Percentiles rank a stretch among this genome's conserved stretches.
Evolutionary conservation across 1,284 basidiomycete genomes (phyloP).

Genomic region (Heterobasidion parviporum): DNA sequence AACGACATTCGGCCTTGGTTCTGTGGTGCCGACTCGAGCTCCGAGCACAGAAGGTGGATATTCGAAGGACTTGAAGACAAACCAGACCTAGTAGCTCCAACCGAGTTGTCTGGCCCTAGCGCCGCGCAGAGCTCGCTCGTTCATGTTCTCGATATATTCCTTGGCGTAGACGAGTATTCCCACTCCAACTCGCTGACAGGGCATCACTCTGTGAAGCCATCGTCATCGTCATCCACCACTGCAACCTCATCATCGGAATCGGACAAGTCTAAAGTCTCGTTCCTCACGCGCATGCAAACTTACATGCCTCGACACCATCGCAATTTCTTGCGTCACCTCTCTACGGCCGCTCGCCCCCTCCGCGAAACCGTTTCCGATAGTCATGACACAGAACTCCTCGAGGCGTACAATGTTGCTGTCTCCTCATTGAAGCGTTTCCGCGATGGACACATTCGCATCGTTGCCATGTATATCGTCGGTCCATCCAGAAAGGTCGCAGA

Average conservation of each 20-base stretch:
- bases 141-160: slow-evolving; percentile 85
- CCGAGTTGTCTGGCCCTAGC: slow-evolving; percentile 77
- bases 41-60: slow-evolving; percentile 56
- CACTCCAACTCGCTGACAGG: slow-evolving; percentile 24
- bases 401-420: slow-evolving; percentile 72
- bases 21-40: slow-evolving; percentile 69
- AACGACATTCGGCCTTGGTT: slow-evolving; percentile 90
- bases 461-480: slow-evolving; percentile 76
- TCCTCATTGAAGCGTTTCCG: slow-evolving; percentile 72
- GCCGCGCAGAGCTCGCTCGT: slow-evolving; percentile 89
- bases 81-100: slow-evolving; percentile 40
- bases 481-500: slow-evolving; percentile 37
- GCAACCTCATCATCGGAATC: neutral
- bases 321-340: slow-evolving; percentile 78
- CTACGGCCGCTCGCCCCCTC: slow-evolving; percentile 49
- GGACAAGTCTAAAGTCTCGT: slow-evolving; percentile 28
- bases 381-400: slow-evolving; percentile 28
- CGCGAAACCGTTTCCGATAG: slow-evolving; percentile 36
- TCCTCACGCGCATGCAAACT: slow-evolving; percentile 74
- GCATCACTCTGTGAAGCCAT: slow-evolving; percentile 16
- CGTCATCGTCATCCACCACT: slow-evolving; percentile 8
- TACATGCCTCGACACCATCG: slow-evolving; percentile 95
- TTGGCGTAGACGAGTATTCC: slow-evolving; percentile 71
- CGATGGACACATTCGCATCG: slow-evolving; percentile 85
- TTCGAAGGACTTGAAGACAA: slow-evolving; percentile 70